phyloP scores from a whole-genome alignment of 2,329 filamentous ascomycete species.

The Rachicladosporium sp. region DNA sequence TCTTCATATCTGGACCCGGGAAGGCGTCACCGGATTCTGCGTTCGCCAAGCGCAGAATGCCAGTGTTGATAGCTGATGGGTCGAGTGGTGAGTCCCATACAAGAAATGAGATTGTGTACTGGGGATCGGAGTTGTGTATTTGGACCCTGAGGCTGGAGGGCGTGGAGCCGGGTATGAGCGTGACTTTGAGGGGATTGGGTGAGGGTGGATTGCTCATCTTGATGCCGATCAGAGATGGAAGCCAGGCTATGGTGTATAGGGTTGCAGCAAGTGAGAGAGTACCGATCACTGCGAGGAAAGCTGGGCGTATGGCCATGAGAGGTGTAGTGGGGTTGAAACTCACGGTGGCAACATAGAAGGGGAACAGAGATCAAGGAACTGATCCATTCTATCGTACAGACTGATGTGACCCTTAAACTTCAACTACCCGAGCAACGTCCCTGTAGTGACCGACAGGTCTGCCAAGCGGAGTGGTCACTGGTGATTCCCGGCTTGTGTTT shows the following conservation, averaged over 20 bases:
- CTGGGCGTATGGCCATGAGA: conserved; percentile 4
- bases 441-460: too few relatives aligned
- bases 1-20: conserved; percentile 19
- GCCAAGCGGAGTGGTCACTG: too few relatives aligned
- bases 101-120: conserved; percentile 25
- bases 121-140: conserved; percentile 24
- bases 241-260: too few relatives aligned
- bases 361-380: not conserved
- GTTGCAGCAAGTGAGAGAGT: too few relatives aligned
- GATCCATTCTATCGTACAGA: too few relatives aligned
- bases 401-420: too few relatives aligned
- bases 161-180: conserved; percentile 1
- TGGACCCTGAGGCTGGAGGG: conserved; percentile 19
- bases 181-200: not conserved
- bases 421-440: too few relatives aligned
- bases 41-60: conserved; percentile 24
- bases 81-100: conserved; percentile 32
- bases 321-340: not conserved
- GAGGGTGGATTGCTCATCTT: not conserved
- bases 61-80: conserved; percentile 23
- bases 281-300: not conserved
- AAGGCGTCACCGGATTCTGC: conserved; percentile 17
- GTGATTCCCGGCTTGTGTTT: too few relatives aligned
- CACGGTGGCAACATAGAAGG: too few relatives aligned
- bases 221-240: too few relatives aligned